phyloP scores from a whole-genome alignment of 441 rosid genomes.

The Pelargonium australe region DNA sequence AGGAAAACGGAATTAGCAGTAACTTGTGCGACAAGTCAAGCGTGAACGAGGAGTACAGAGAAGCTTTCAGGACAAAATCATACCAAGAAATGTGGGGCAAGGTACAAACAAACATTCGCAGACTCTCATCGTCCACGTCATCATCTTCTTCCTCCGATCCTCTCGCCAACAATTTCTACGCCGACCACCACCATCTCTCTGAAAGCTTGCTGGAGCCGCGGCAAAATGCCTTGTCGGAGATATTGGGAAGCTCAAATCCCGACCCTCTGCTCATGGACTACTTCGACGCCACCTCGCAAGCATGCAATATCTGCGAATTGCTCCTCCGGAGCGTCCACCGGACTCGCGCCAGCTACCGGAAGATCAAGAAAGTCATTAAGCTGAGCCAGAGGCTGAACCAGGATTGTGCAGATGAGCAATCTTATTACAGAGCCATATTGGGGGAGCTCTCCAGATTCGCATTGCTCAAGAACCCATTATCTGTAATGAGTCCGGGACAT shows the following conservation, averaged over 20 bases:
- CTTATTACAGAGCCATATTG: constrained; percentile 13
- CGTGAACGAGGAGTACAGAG: constrained; percentile 69
- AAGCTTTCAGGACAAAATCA: constrained; percentile 75
- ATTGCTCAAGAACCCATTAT: constrained; percentile 48
- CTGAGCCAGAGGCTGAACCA: constrained; percentile 28
- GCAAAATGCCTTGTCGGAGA: constrained; percentile 37
- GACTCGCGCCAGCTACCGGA: constrained; percentile 42
- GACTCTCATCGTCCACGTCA: constrained; percentile 22
- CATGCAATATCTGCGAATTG: constrained; percentile 54
- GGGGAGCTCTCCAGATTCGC: constrained; percentile 53
- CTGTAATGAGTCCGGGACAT: constrained; percentile 22
- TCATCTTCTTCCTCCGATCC: constrained; percentile 21
- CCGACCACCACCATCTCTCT: constrained; percentile 32
- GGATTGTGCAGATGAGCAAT: constrained; percentile 23
- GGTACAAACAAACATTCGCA: constrained; percentile 33
- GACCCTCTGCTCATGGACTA: constrained; percentile 42
- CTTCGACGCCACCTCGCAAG: constrained; percentile 50
- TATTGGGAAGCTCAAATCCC: constrained; percentile 30
- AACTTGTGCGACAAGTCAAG: constrained; percentile 39
- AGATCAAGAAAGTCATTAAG: constrained; percentile 44
- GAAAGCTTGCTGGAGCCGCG: constrained; percentile 58
- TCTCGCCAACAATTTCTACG: background rate
- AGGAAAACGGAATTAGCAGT: constrained; percentile 31
- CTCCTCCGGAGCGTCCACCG: constrained; percentile 51
- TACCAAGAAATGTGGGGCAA: constrained; percentile 56